Percentiles rank a stretch among this genome's conserved stretches.
phyloP scores from a whole-genome alignment of 257 asterid species.

The Jaltomata sinuosa region DNA sequence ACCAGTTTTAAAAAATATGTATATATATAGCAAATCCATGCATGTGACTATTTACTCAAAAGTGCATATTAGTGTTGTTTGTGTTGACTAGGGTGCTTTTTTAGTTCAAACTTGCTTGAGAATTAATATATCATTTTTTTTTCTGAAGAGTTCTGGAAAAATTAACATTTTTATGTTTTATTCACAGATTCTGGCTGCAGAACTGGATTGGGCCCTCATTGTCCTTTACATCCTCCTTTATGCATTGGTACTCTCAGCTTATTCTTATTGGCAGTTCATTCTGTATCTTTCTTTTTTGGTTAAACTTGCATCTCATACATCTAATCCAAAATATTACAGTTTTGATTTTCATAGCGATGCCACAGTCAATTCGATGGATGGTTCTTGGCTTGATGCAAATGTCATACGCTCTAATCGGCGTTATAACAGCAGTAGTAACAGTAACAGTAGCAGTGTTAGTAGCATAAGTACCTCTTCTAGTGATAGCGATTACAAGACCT shows the following conservation, averaged over 20 bases:
- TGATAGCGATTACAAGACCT: constrained; percentile 66
- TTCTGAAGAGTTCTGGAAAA: background rate
- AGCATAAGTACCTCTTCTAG: constrained; percentile 87
- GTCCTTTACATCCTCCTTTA: constrained; percentile 63
- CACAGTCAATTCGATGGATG: constrained; percentile 50
- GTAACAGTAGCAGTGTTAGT: constrained; percentile 84
- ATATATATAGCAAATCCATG: background rate
- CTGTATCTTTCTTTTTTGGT: background rate
- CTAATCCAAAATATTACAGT: constrained; percentile 8
- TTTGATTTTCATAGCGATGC: constrained; percentile 50
- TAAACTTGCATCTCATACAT: background rate
- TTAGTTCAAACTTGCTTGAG: background rate
- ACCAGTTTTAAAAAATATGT: background rate
- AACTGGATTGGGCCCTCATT: constrained; percentile 96
- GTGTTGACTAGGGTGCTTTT: background rate
- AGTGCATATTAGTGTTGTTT: background rate
- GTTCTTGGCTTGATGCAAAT: constrained; percentile 58
- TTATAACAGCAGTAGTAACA: constrained; percentile 81
- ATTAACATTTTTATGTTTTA: background rate
- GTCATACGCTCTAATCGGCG: constrained; percentile 55
- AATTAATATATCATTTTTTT: background rate
- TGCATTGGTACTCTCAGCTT: constrained; percentile 50
- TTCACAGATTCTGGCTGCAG: constrained; percentile 93
- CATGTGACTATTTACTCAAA: background rate
- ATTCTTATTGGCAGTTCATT: background rate